Evolutionary conservation across 768 basidiomycete genomes (phyloP).

Genomic region (Pleurotus eryngii): DNA sequence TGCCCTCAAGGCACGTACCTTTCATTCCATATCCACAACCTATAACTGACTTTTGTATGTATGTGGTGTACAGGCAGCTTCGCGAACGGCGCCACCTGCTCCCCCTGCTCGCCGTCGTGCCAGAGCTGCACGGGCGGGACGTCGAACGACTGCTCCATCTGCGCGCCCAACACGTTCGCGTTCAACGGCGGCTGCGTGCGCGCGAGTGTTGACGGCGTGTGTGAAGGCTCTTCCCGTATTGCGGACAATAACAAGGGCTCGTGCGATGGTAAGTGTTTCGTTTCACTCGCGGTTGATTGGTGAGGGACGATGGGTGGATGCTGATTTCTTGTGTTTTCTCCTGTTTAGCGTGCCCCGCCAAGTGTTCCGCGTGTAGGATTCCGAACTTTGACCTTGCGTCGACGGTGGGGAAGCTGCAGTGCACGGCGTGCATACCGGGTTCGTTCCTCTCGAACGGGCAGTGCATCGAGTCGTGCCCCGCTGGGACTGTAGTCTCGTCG

Average conservation of each 20-base stretch:
- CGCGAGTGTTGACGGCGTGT: slow-evolving; percentile 64
- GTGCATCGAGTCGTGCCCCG: slow-evolving; percentile 69
- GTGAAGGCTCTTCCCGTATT: slow-evolving; percentile 60
- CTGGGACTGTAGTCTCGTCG: slow-evolving; percentile 69
- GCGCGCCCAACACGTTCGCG: slow-evolving; percentile 54
- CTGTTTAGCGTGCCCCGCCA: slow-evolving; percentile 66
- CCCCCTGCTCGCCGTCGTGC: slow-evolving; percentile 60
- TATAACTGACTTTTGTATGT: background rate
- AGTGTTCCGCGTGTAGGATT: slow-evolving; percentile 74
- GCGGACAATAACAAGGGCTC: slow-evolving; percentile 76
- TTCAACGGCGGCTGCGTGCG: slow-evolving; percentile 68
- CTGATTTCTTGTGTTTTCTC: background rate
- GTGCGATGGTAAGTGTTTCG: slow-evolving; percentile 64
- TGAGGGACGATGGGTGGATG: background rate
- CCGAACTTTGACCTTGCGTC: slow-evolving; percentile 66
- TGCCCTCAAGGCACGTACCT: slow-evolving; percentile 57
- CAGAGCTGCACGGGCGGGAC: slow-evolving; percentile 64
- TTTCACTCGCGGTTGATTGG: background rate
- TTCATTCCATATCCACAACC: too few relatives aligned
- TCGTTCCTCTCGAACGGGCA: slow-evolving; percentile 67
- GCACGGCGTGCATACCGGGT: slow-evolving; percentile 76
- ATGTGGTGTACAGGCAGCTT: slow-evolving; percentile 30
- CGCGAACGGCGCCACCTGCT: slow-evolving; percentile 47
- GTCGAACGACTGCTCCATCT: slow-evolving; percentile 67
- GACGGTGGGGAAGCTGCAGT: slow-evolving; percentile 61